Evolutionary conservation across 768 basidiomycete species (phyloP), one percentile per base, ranked within the genome.

Genomic region (Phanerochaete carnosa): DNA sequence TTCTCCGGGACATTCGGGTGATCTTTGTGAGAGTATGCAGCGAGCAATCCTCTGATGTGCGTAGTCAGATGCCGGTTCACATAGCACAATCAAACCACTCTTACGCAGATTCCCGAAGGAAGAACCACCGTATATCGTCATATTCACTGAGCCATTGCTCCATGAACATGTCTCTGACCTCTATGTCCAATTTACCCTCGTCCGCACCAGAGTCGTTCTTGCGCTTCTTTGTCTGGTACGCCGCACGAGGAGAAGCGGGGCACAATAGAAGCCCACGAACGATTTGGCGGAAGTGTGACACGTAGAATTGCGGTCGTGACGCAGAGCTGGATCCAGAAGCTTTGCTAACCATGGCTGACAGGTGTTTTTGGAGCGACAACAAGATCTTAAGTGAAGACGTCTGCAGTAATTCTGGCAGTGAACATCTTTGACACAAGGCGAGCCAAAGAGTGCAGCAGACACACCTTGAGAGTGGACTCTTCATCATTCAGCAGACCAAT

Each of bases 51-150:
- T 76, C 62, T 66, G 60, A 19, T 58, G 45, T n/a, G 37, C 25
- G 22, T 58, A 46, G 16, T 39, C 22, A 55, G n/a, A 9, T 23
- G 32, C 35, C n/a, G n/a, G 11, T 52, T 49, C 25, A 58, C 61
- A 58, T 12, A 26, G 22, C 50, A 30, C 25, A 39, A 59, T 50
- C 23, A n/a, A 56, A 25, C 22, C 33, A 52, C 6, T 76, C 83
- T 60, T 72, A 90, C 92, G 79, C 83, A 57, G 89, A 79, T 68
- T 94, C 90, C 45, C 89, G 82, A 33, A 96, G 80, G 76, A 94
- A 94, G 76, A 90, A 92, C 90, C 90, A 95, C 60, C 94, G 83
- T 32, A 95, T 76, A 67, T 96, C 94, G 67, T 93, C 90, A 69
- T 90, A 69, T 13, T 89, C 83, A 64, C 84, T 86, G 65, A 92